Base-by-base conservation (phyloP, 2,329 filamentous ascomycete species). In the Botrytis deweyae region DNA sequence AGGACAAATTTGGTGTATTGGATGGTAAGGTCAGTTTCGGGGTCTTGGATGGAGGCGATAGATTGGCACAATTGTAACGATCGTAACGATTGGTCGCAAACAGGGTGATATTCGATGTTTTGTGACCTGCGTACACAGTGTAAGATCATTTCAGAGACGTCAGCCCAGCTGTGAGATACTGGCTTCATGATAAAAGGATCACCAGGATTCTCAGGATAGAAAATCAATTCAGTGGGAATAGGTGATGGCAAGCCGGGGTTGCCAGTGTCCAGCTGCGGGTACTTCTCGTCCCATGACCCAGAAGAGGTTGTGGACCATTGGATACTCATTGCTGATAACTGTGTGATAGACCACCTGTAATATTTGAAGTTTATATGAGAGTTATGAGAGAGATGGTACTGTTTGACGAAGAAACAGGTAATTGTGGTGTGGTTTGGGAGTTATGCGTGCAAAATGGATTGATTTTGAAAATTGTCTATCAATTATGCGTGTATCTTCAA, bases 321-420 rank as follows among this genome's bases (percentile, higher is more conserved):
- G 33, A 14, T 16, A 29, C 2, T 1, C 46, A 67, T 67, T 46
- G 18, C 38, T 25, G 5, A 22, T 40, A 25, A 38, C 22, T 38
- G 7, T 52, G 9, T 29, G 2, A n/a, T 64, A 14, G 8, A n/a
- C 1, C 12, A 22, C 18, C 6, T 42, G 36, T 22, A 4, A 3
- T 29, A 2, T 29, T 0, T 40, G 33, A 1, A 33, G 3, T 18
- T 12, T 2, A 8, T 16, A 0, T 40, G 14, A 38, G 4, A 33
- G 22, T 29, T n/a, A 33, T 22, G 8, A 10, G 36, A 20, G 14
- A 40, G 16, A 6, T 38, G 5, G 3, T 40, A 38, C 25, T 40
- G 3, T 29, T 42, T 42, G 3, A 42, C 29, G 38, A 29, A n/a
- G 10, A 8, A 25, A 62, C 3, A 6, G 22, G 25, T 5, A 5